A percentile compares a stretch with the other conserved stretches of the same genome.
Conservation (phyloP, 2,329 filamentous ascomycete genomes). For the Lachnellula cervina region DNA sequence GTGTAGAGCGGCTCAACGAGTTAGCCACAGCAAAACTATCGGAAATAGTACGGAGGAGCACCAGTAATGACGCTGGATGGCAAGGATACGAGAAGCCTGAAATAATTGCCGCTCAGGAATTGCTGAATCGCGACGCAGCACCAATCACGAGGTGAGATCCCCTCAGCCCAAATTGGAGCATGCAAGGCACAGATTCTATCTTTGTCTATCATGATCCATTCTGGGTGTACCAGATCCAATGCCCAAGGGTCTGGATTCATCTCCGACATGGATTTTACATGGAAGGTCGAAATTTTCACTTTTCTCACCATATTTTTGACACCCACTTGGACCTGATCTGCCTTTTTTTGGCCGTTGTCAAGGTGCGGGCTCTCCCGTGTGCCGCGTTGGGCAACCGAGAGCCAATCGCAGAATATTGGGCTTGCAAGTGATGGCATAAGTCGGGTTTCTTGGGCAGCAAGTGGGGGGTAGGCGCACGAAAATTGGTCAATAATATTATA, state of each 20-base stretch:
- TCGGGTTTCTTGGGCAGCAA: conserved; percentile 12
- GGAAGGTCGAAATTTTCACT: neutral
- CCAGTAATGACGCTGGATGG: conserved; percentile 60
- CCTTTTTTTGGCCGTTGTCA: conserved; percentile 5
- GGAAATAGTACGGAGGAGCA: conserved; percentile 66
- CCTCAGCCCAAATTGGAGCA: neutral
- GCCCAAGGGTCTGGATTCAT: conserved; percentile 5
- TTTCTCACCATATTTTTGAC: conserved; percentile 1
- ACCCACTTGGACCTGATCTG: neutral
- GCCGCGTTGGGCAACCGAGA: conserved; percentile 3
- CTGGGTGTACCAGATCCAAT: conserved; percentile 1
- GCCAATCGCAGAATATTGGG: conserved; percentile 7
- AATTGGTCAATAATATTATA: conserved; percentile 3
- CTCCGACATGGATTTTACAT: conserved; percentile 1
- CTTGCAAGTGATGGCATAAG: neutral
- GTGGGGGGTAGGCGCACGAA: conserved; percentile 9
- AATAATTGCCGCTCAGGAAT: conserved; percentile 63
- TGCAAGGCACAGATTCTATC: conserved; percentile 21
- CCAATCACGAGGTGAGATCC: conserved; percentile 27
- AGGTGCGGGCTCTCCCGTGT: conserved; percentile 5
- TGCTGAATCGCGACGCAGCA: conserved; percentile 25
- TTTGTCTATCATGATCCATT: conserved; percentile 14
- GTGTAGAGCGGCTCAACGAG: conserved; percentile 64
- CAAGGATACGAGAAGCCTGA: conserved; percentile 68
- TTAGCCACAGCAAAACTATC: conserved; percentile 68